Conservation (phyloP, 148 eudicot species). For the Vaccinium macrocarpon region DNA sequence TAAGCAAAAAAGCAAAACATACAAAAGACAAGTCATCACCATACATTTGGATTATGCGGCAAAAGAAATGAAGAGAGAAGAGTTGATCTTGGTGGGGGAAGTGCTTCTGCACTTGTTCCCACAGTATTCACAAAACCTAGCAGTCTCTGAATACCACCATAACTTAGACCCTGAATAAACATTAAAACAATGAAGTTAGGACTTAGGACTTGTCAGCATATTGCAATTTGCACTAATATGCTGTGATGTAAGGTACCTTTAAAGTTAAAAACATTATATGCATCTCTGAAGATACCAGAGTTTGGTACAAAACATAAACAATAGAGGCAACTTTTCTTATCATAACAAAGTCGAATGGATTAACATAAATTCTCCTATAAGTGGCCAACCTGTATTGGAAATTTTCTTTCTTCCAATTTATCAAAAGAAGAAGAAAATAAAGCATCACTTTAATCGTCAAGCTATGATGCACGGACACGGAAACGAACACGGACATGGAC, state of each 20-base stretch:
- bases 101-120: conserved; percentile 64
- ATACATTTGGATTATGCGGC: conserved; percentile 63
- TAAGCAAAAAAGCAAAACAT: not conserved
- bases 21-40: conserved; percentile 14
- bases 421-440: not conserved
- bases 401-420: not conserved
- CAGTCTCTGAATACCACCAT: conserved; percentile 70
- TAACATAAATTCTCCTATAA: not conserved
- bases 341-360: not conserved
- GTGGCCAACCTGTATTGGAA: not conserved
- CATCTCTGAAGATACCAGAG: not conserved
- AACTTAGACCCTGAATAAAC: conserved; percentile 49
- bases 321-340: not conserved
- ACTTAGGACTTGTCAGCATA: not conserved
- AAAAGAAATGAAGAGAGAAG: conserved; percentile 54
- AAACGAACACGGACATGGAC: too few species aligned
- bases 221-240: not conserved
- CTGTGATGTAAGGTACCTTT: not conserved
- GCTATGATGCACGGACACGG: too few species aligned
- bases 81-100: conserved; percentile 72
- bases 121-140: conserved; percentile 64
- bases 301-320: conserved; percentile 4
- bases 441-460: not conserved
- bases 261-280: not conserved
- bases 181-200: not conserved